A percentile compares a stretch with the other conserved stretches of the same genome.
Conservation (phyloP, 1,284 basidiomycete species). For the Takashimella tepidaria region DNA sequence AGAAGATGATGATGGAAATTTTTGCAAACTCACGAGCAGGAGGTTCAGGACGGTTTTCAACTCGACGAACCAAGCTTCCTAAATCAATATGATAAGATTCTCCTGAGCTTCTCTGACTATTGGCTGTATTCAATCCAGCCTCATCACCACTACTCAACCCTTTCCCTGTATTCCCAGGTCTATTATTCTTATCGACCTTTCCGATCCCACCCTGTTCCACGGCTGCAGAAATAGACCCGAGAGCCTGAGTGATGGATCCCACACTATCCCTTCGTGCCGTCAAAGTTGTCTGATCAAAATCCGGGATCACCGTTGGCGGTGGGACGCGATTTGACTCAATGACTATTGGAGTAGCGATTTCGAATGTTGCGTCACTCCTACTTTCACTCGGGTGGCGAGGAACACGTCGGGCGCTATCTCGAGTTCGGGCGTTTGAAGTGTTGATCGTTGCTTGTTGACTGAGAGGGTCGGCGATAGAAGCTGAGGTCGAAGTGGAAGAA, state of each 20-base stretch:
- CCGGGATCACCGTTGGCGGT: neutral
- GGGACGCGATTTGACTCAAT: neutral
- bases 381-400: neutral
- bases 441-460: neutral
- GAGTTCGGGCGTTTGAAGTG: neutral
- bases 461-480: neutral
- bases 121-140: neutral
- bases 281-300: neutral
- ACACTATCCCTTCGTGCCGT: neutral
- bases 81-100: neutral
- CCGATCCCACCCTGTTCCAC: neutral
- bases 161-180: neutral
- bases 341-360: conserved; percentile 25
- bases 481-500: neutral
- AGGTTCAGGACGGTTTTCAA: neutral
- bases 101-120: neutral
- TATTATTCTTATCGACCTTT: neutral
- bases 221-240: neutral
- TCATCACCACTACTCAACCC: neutral
- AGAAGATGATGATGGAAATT: too few species aligned
- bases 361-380: conserved; percentile 23
- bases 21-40: neutral
- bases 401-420: neutral
- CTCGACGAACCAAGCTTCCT: neutral
- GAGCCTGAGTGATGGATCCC: neutral